Base-by-base conservation (phyloP, 2,329 filamentous ascomycete genomes). In the Didymella sp. region DNA sequence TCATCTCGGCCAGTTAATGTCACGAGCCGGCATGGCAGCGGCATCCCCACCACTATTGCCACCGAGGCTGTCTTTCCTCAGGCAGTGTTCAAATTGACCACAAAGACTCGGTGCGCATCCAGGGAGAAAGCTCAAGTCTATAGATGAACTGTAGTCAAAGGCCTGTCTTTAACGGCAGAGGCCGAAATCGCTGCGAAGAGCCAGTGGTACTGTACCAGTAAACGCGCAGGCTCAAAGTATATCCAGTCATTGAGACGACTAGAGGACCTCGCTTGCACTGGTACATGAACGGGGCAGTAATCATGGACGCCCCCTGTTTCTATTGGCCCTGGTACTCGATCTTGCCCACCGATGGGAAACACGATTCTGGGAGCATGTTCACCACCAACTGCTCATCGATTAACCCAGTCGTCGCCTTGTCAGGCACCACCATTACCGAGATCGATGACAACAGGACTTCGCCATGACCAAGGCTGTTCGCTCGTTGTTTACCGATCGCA, bases 1-100 rank as follows among this genome's bases (percentile, higher is more conserved):
- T 71, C 66, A 62, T 64, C 61, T 69, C 61, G 69, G 66, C 59
- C 61, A 57, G 49, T 58, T 58, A 56, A 51, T 51, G 38, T 55
- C 43, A 59, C 58, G 59, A 64, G 52, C 69, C 63, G 65, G 68
- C 66, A 65, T 50, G 44, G 50, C 57, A 62, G 50, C 62, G 62
- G 64, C 63, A 65, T 64, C 63, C 59, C 57, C 60, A 58, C 61
- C 56, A 58, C 27, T 27, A 28, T 60, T 47, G 54, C 48, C 42
- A 52, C 58, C 59, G 60, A 63, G 51, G 56, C 53, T 57, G 42
- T 53, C 42, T 31, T 15, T 52, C 24, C 46, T 51, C 38, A 47
- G 19, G 35, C 50, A 58, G 41, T 54, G 49, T 53, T 38, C 42
- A 40, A 15, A 43, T 45, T 35, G 13, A 7, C 4, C 27, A 15